Conservation (phyloP, 805 yeast genomes). For the Candida argentea region DNA sequence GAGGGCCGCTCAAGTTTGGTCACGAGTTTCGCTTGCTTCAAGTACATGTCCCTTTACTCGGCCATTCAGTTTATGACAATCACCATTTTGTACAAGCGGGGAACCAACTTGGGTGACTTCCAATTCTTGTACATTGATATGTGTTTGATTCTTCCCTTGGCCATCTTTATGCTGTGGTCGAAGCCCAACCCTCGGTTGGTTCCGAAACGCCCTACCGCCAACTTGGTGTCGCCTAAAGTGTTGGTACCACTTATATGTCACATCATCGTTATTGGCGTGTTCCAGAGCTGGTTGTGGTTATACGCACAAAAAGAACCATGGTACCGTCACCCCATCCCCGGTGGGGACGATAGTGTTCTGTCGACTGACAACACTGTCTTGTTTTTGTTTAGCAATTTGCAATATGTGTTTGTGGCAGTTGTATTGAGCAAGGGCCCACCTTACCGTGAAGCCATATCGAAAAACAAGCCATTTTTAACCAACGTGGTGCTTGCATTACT, state of each 20-base stretch:
- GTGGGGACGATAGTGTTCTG: constrained; percentile 60
- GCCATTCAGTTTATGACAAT: constrained; percentile 93
- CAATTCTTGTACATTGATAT: constrained; percentile 92
- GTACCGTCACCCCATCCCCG: constrained; percentile 76
- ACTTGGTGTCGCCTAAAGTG: constrained; percentile 81
- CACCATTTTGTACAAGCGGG: constrained; percentile 72
- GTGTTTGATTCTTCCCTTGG: constrained; percentile 84
- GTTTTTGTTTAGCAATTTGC: constrained; percentile 75
- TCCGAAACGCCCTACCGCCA: constrained; percentile 84
- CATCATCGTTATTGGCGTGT: constrained; percentile 49
- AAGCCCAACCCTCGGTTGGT: constrained; percentile 56
- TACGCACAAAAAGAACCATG: constrained; percentile 49
- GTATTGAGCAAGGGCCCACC: constrained; percentile 92
- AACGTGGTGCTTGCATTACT: constrained; percentile 44
- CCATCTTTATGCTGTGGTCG: constrained; percentile 97
- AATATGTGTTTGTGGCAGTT: constrained; percentile 76
- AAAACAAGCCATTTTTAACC: constrained; percentile 60
- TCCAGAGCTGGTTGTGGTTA: constrained; percentile 65
- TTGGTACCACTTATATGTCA: constrained; percentile 75
- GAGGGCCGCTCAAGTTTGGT: constrained; percentile 95
- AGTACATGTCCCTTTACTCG: constrained; percentile 93
- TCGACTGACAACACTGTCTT: constrained; percentile 85
- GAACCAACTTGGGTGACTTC: constrained; percentile 92
- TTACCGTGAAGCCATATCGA: constrained; percentile 64
- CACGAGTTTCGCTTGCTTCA: constrained; percentile 93